Base-by-base conservation (phyloP, 768 basidiomycete genomes). In the Collybia sp. region DNA sequence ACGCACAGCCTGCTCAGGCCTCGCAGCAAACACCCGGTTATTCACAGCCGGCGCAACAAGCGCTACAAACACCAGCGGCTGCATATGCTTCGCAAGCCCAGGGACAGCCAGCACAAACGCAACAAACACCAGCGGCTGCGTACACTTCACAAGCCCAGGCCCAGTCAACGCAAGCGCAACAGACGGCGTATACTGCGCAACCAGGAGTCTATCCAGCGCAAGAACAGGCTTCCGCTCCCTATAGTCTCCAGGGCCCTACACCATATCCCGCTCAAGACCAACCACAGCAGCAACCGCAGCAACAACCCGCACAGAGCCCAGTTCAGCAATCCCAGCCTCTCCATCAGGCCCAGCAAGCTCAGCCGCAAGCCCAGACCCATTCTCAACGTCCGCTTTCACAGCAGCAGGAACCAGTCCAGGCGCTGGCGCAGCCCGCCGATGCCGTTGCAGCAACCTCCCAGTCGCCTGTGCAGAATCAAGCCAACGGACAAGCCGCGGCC, bases 401-500 rank as follows among this genome's bases (percentile, higher is more conserved):
- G 52, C 25, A 25, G 8, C 25, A 25, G 25, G 25, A 25, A 25
- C 25, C 25, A 25, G 51, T n/a, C n/a, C n/a, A n/a, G n/a, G n/a
- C 30, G 25, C 52, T 47, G 35, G 40, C 42, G 6, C 61, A 67
- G 35, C 39, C 49, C 8, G 8, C 8, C 25, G 8, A 25, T 25
- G 25, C 4, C 8, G 25, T 8, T 25, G 8, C 8, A 8, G 25
- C 25, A 25, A 25, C 25, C 25, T 25, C 25, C 2, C 62, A 66
- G 34, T 15, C 53, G 9, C 65, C 67, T 38, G 39, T 48, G 6
- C 71, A 69, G 44, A 43, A 55, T 8, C 65, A 53, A 37, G 25
- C 25, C 25, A 25, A 25, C 25, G 25, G 4, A 25, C 54, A 56
- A 38, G 48, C 51, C 33, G 49, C 52, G 18, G 39, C 33, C 18